Evolutionary conservation across 768 basidiomycete genomes (phyloP), one percentile per base, ranked within the genome.

Genomic region (Leccinum sublutescens): DNA sequence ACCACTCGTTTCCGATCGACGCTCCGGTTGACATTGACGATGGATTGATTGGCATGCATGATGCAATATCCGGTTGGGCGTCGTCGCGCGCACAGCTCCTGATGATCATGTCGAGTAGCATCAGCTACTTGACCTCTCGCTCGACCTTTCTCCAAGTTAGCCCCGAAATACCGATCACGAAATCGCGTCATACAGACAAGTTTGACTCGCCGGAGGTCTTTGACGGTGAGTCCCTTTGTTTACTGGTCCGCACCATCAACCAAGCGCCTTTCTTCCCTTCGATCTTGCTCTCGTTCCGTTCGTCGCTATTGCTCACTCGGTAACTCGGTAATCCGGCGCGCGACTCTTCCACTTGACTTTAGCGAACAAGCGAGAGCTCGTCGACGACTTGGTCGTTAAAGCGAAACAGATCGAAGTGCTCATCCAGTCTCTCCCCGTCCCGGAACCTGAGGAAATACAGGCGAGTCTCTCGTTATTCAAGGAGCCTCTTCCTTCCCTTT

Each of bases 341-440:
- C 34, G 12, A 15, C 23, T 14, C 25, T 21, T 12, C 47, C 12
- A 17, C 17, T 21, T 5, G 15, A 33, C 12, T 34, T 2, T 67
- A 95, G 93, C 85, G 11, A 95, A 91, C 76, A 84, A 88, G 71
- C 87, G 83, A 62, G 93, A 95, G 71, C 85, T 95, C 21, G 91
- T 93, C 5, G 76, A 81, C 15, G 93, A 95, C 67, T 78, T 96
- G 43, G 81, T 95, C 43, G 80, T 85, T 40, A 95, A 95, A 67
- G 91, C 92, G 14, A 95, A 95, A 67, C 91, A 95, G 71, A 83
- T 96, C 45, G 89, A 95, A 65, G 87, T 85, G 66, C 81, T 95
- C 51, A 91, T 96, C 53, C 83, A 88, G 52, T 86, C 86, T 0
- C 73, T 96, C 14, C 93, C 92, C 0, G 84, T 83, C 40, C 87